Evolutionary conservation across 2,329 filamentous ascomycete species (phyloP).

Genomic region (Huntiella moniliformis): DNA sequence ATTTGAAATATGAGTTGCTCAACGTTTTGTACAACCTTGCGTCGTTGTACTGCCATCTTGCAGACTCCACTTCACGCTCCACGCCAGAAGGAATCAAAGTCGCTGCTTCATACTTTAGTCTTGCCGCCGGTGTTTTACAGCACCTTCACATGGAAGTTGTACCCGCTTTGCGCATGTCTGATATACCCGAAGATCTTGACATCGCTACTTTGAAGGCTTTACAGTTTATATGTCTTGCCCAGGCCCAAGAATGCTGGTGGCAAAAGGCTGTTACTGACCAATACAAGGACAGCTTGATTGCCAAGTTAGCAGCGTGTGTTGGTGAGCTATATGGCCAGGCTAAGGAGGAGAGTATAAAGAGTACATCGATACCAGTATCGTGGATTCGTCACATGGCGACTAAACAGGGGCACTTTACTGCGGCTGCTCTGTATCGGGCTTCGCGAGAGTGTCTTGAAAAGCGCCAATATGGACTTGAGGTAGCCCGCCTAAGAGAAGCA

Average conservation of each 20-base stretch:
- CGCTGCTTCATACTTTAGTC: slow-evolving; percentile 77
- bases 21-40: slow-evolving; percentile 89
- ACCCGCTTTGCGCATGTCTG: slow-evolving; percentile 61
- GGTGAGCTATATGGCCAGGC: slow-evolving; percentile 79
- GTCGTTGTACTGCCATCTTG: slow-evolving; percentile 83
- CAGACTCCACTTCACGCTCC: slow-evolving; percentile 57
- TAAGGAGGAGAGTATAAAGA: slow-evolving; percentile 71
- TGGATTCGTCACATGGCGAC: slow-evolving; percentile 98
- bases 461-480: slow-evolving; percentile 84
- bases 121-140: slow-evolving; percentile 64
- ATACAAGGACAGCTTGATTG: slow-evolving; percentile 80
- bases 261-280: slow-evolving; percentile 88
- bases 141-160: slow-evolving; percentile 62
- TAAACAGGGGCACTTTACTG: slow-evolving; percentile 93
- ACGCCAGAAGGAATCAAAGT: slow-evolving; percentile 69
- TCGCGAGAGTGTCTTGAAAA: slow-evolving; percentile 86
- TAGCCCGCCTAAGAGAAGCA: slow-evolving; percentile 68
- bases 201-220: slow-evolving; percentile 67
- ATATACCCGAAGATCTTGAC: slow-evolving; percentile 92
- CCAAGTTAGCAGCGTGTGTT: slow-evolving; percentile 73
- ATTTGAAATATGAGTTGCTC: slow-evolving; percentile 65
- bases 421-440: slow-evolving; percentile 80
- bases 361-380: slow-evolving; percentile 72
- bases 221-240: slow-evolving; percentile 67
- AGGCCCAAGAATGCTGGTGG: slow-evolving; percentile 97